Percentiles rank a stretch among this genome's conserved stretches.
These are phyloP conservation scores for Clarkia xantiana DNA, from an alignment of 345 rosid species.

Conservation along the genomic window DNA sequence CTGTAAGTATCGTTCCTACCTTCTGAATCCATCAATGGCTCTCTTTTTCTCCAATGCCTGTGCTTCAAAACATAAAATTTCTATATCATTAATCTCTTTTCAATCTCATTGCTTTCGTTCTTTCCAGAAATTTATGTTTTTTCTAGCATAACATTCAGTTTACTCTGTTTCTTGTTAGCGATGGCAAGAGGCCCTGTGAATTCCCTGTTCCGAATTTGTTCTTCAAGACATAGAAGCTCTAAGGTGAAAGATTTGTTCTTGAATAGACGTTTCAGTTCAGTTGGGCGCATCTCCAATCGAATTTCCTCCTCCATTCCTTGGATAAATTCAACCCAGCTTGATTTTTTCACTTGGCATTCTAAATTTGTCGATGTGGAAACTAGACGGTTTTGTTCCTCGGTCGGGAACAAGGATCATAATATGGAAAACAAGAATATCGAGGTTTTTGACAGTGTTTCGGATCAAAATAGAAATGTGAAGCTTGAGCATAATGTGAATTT, in stretches of 20 bases:
- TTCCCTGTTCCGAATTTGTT: constrained; percentile 31
- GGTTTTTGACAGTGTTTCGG: background rate
- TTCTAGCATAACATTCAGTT: no score
- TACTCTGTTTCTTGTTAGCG: no score
- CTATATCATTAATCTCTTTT: no score
- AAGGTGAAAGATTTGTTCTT: constrained; percentile 18
- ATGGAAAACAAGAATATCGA: background rate
- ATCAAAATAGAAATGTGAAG: constrained; percentile 4
- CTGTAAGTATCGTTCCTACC: no score
- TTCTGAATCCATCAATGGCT: no score
- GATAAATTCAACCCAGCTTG: background rate
- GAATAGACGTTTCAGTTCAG: constrained; percentile 21
- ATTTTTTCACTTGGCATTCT: constrained; percentile 1
- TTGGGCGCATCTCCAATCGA: background rate
- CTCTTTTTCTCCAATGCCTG: no score
- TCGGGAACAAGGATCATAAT: background rate
- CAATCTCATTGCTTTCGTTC: no score
- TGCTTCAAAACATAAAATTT: no score
- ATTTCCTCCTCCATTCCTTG: background rate
- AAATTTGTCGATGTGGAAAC: background rate
- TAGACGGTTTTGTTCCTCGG: constrained; percentile 1
- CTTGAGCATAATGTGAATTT: no score
- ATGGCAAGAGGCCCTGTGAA: constrained; percentile 46
- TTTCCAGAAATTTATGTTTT: no score
- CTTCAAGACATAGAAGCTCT: constrained; percentile 15